Evolutionary conservation across 2,329 filamentous ascomycete genomes (phyloP).

Genomic region (Plectosphaerella cucumerina): DNA sequence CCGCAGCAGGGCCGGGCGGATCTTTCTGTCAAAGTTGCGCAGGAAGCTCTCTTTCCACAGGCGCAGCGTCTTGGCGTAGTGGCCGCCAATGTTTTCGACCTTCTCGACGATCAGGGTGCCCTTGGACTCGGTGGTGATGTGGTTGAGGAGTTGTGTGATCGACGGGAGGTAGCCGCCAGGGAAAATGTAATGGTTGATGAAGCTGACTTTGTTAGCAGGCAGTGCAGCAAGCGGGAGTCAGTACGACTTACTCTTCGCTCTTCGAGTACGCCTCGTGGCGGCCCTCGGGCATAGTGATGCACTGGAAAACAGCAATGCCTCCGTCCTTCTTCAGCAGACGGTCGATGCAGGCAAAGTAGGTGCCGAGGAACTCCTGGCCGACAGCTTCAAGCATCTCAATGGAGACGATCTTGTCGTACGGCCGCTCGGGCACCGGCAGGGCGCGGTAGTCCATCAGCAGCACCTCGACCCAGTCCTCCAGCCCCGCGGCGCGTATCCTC

Average conservation of each 20-base stretch:
- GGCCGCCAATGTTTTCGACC: constrained; percentile 69
- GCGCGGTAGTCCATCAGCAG: constrained; percentile 65
- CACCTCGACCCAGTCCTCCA: constrained; percentile 58
- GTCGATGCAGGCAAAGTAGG: constrained; percentile 64
- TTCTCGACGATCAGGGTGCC: constrained; percentile 62
- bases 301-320: constrained; percentile 68
- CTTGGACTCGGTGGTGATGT: constrained; percentile 56
- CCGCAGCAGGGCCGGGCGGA: constrained; percentile 53
- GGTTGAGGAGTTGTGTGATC: constrained; percentile 49
- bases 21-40: constrained; percentile 54
- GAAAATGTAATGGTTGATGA: constrained; percentile 75
- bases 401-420: constrained; percentile 68
- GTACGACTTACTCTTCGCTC: constrained; percentile 51
- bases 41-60: constrained; percentile 66
- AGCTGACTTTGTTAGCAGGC: constrained; percentile 31
- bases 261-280: constrained; percentile 63
- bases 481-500: constrained; percentile 57
- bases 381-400: constrained; percentile 79
- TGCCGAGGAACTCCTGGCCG: constrained; percentile 61
- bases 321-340: constrained; percentile 60
- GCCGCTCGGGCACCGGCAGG: constrained; percentile 45
- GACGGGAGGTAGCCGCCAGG: constrained; percentile 69
- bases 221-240: not conserved
- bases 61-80: constrained; percentile 66
- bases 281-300: constrained; percentile 71